These are phyloP conservation scores for Saturnispora halmiae DNA, from an alignment of 805 yeast genomes.

Conservation along the genomic window DNA sequence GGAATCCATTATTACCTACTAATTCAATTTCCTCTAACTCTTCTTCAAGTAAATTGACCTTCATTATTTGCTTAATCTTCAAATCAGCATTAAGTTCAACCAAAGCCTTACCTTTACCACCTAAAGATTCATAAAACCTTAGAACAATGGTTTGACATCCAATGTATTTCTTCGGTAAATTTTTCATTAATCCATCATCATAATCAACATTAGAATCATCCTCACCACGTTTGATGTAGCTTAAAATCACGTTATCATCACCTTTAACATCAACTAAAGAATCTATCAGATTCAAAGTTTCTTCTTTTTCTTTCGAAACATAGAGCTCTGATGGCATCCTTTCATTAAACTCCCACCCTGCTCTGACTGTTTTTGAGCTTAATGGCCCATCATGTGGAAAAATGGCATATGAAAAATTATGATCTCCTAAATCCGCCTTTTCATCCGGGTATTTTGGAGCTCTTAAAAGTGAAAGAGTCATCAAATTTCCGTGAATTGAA, in stretches of 20 bases:
- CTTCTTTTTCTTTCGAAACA: constrained; percentile 4
- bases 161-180: constrained; percentile 35
- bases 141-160: constrained; percentile 49
- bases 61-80: constrained; percentile 38
- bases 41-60: constrained; percentile 54
- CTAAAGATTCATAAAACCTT: constrained; percentile 80
- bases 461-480: constrained; percentile 78
- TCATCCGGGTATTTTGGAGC: constrained; percentile 94
- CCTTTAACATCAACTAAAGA: constrained; percentile 32
- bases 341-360: constrained; percentile 76
- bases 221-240: constrained; percentile 81
- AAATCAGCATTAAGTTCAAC: constrained; percentile 35
- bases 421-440: constrained; percentile 88
- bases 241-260: constrained; percentile 52
- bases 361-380: constrained; percentile 53
- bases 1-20: constrained; percentile 24
- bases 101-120: constrained; percentile 58
- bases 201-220: constrained; percentile 54
- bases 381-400: constrained; percentile 73
- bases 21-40: constrained; percentile 33
- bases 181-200: constrained; percentile 28
- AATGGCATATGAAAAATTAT: constrained; percentile 72
- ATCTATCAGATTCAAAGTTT: constrained; percentile 3
- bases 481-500: constrained; percentile 83
- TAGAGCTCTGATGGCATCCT: constrained; percentile 20